Evolutionary conservation across 495 filamentous ascomycete genomes (phyloP), one percentile per base, ranked within the genome.

Genomic region (Chaetomium tenue): DNA sequence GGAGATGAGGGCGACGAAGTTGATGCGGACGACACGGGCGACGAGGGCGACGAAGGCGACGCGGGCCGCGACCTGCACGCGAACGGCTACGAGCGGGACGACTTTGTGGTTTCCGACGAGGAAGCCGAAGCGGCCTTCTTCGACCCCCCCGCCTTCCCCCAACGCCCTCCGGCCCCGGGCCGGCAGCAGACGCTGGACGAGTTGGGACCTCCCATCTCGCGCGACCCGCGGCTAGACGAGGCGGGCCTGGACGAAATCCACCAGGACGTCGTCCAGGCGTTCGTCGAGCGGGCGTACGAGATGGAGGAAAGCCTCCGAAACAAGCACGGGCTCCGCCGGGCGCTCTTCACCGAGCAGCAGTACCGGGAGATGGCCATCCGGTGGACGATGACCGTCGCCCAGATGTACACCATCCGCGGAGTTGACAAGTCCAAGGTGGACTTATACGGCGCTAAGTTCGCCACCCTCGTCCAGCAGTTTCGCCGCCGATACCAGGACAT

Each of bases 291-390:
- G n/a, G 93, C 91, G 0, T 89, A 88, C 71, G 71, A 79, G 26
- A 69, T 85, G 46, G 85, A 88, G 66, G 83, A 88, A 66, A 80
- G 87, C 60, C 77, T 97, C 28, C 82, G 91, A 60, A 81, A 87
- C 53, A 75, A 81, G 12, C 87, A 86, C 47, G 72, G 77, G 13
- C 77, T 91, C 22, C 85, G 88, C 13, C 81, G 83, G 56, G 88
- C 89, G 3, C 73, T 84, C 26, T 98, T 98, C 73, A 87, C 88
- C 0, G 91, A 97, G 69, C 82, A 81, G 30, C 79, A 91, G 2
- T 78, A 95, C 58, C 87, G 92, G 28, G 87, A 91, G 69, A 96
- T 98, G 88, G 91, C 86, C 6, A 89, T 96, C 47, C 69, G 78
- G 33, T 92, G 93, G 66, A 88, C 83, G 68, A 78, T 84, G 75